phyloP scores from a whole-genome alignment of 768 basidiomycete species.

The Coprinellus micaceus region DNA sequence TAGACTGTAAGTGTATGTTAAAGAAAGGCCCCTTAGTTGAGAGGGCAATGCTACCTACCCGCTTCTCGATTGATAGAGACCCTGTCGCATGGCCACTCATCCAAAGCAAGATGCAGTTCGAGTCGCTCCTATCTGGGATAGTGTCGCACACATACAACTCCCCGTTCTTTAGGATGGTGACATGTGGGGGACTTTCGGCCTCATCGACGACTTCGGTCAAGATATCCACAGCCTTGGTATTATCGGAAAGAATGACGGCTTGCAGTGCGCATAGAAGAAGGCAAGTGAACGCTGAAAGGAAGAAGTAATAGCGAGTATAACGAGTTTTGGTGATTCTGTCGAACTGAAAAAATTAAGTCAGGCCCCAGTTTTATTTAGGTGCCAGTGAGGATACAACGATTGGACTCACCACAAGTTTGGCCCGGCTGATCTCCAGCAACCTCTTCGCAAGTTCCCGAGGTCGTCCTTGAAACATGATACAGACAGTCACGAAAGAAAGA shows the following conservation, averaged over 20 bases:
- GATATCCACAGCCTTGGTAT: slow-evolving; percentile 28
- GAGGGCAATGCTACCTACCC: too few species aligned
- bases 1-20: too few species aligned
- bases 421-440: background rate
- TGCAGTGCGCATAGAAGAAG: slow-evolving; percentile 41
- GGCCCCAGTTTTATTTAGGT: too few species aligned
- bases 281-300: slow-evolving; percentile 41
- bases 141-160: slow-evolving; percentile 36
- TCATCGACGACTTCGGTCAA: slow-evolving; percentile 23
- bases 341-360: slow-evolving; percentile 25
- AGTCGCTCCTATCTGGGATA: slow-evolving; percentile 29
- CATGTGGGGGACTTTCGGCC: slow-evolving; percentile 23
- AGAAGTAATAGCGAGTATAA: slow-evolving; percentile 45
- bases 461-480: background rate
- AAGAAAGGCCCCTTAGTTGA: too few species aligned
- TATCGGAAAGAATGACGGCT: slow-evolving; percentile 33
- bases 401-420: slow-evolving; percentile 3
- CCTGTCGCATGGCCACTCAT: background rate
- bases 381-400: too few species aligned
- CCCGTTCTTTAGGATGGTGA: slow-evolving; percentile 23
- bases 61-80: too few species aligned
- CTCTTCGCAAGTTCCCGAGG: background rate
- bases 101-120: slow-evolving; percentile 22
- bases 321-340: slow-evolving; percentile 46
- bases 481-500: background rate